A percentile compares a stretch with the other conserved stretches of the same genome.
These are phyloP conservation scores for Allantophomopsis cytisporea DNA, from an alignment of 2,329 filamentous ascomycete genomes.

Conservation along the genomic window DNA sequence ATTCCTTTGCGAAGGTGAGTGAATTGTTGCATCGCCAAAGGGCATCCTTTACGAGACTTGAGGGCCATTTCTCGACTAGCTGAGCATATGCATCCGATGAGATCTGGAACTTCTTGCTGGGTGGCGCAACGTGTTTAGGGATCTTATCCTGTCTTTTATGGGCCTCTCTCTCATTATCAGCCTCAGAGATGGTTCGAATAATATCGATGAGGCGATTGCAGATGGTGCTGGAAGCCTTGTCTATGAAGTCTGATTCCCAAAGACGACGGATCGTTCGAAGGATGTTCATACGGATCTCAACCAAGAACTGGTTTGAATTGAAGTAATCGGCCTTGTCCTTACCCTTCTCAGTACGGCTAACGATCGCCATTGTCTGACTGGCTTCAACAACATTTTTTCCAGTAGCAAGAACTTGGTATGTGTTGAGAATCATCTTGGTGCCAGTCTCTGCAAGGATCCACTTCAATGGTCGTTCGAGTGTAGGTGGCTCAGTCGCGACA, in stretches of 20 bases:
- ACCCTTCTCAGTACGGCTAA: conserved; percentile 36
- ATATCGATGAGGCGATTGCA: conserved; percentile 75
- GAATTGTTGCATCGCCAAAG: conserved; percentile 70
- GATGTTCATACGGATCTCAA: conserved; percentile 73
- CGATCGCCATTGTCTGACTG: conserved; percentile 41
- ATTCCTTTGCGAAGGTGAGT: conserved; percentile 47
- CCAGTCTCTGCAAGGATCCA: conserved; percentile 34
- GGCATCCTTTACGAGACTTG: conserved; percentile 24
- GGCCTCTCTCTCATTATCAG: conserved; percentile 60
- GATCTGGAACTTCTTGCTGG: no score
- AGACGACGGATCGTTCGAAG: conserved; percentile 63
- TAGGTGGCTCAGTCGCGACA: conserved; percentile 21
- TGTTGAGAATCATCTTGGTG: conserved; percentile 71
- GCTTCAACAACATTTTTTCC: conserved; percentile 75
- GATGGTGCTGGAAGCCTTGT: conserved; percentile 65
- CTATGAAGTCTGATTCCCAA: conserved; percentile 76
- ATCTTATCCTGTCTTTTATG: conserved; percentile 45
- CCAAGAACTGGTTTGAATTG: conserved; percentile 60
- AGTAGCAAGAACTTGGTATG: conserved; percentile 66
- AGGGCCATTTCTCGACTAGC: no score
- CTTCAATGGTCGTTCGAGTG: conserved; percentile 25
- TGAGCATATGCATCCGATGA: no score
- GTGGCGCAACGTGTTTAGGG: no score
- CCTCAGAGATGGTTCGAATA: conserved; percentile 61
- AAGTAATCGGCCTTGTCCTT: conserved; percentile 46